These are phyloP conservation scores for Eucalyptus cloeziana DNA, from an alignment of 345 rosid species.

Conservation along the genomic window DNA sequence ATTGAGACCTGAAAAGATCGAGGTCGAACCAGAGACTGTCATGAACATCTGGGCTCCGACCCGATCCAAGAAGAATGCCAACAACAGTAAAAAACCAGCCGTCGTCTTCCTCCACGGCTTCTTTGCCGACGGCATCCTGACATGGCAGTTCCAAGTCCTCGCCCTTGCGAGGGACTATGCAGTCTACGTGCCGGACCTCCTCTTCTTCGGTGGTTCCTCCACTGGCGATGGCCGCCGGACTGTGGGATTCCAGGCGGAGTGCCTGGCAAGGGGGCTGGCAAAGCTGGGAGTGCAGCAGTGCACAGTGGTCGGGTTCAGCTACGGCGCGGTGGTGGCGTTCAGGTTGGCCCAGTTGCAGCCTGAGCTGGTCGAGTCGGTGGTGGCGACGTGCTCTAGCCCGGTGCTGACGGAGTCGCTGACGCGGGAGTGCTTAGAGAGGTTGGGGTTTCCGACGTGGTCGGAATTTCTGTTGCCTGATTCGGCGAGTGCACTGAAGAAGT, in stretches of 20 bases:
- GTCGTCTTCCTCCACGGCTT: slow-evolving; percentile 33
- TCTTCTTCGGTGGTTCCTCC: slow-evolving; percentile 31
- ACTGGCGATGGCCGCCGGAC: slow-evolving; percentile 10
- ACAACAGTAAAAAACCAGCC: background rate
- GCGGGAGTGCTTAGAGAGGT: background rate
- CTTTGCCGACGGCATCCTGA: slow-evolving; percentile 7
- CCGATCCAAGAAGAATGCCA: background rate
- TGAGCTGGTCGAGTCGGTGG: slow-evolving; percentile 27
- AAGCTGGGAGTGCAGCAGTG: slow-evolving; percentile 27
- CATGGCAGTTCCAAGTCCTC: slow-evolving; percentile 31
- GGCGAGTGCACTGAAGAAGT: background rate
- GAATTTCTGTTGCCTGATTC: slow-evolving; percentile 22
- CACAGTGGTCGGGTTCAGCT: slow-evolving; percentile 25
- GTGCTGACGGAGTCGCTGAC: slow-evolving; percentile 18
- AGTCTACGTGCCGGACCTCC: slow-evolving; percentile 33
- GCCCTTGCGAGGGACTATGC: slow-evolving; percentile 12
- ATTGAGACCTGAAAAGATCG: no score
- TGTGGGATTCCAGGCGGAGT: slow-evolving; percentile 27
- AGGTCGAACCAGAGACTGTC: no score
- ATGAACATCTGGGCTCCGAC: no score
- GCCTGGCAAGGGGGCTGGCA: slow-evolving; percentile 17
- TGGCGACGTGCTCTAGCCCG: slow-evolving; percentile 9
- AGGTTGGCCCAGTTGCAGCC: slow-evolving; percentile 28
- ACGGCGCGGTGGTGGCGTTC: slow-evolving; percentile 31
- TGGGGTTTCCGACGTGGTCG: slow-evolving; percentile 13